Base-by-base conservation (phyloP, 176 grass and related monocot genomes). In the Tillandsia leiboldiana region DNA sequence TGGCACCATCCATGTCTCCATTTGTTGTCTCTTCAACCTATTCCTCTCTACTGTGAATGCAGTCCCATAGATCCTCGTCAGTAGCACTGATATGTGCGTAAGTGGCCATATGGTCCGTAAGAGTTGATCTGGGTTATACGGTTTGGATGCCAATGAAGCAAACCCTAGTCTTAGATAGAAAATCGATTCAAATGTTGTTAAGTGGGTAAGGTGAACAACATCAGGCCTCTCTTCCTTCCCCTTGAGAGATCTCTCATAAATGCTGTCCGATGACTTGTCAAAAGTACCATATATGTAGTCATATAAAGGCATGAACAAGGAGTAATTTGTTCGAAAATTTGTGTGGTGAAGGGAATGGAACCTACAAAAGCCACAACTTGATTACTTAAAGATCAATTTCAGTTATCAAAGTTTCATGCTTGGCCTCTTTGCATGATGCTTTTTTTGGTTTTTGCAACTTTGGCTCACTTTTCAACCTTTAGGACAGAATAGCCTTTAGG, bases 301-400 rank as follows among this genome's bases (percentile, higher is more conserved):
- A 13, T 93, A 93, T 13, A 89, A 48, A 2, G 90, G 86, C 86
- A 89, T 83, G 83, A 93, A 93, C 6, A 93, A 63, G 1, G 86
- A 93, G 78, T 89, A 93, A 73, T 93, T 93, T 3, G 79, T 88
- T 29, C 89, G 67, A 65, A 91, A 88, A 69, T 82, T 80, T 26
- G 89, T 91, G 66, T 91, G 89, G 76, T 87, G 89, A 50, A 91
- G 79, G 26, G 89, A 91, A 57, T 91, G 88, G 54, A 87, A 91
- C 29, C 86, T 88, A 28, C 53, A 48, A 23, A 48, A 50, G 28
- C 53, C 33, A 73, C 20, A 70, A 26, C 22, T 52, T 51, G 12
- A 5, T 53, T 22, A 52, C 11, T 61, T 18, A 61, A 61, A 61
- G 33, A 42, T 42, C 33, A 42, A 56, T 56, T 53, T 72, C 20